A percentile compares a stretch with the other conserved stretches of the same genome.
Conservation (phyloP, 2,329 filamentous ascomycete genomes). For the Botrytis deweyae region DNA sequence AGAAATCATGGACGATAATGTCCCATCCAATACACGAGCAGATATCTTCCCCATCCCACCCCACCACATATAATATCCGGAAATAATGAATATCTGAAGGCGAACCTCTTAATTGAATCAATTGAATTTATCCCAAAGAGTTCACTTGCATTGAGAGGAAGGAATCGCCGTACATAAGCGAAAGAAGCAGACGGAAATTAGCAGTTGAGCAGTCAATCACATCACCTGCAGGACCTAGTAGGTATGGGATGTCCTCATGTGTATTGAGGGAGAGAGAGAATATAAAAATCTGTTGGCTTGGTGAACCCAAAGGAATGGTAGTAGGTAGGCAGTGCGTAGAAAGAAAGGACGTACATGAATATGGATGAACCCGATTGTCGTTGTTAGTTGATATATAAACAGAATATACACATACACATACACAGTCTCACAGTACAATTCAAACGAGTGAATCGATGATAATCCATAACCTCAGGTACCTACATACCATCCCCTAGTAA, state of each 20-base stretch:
- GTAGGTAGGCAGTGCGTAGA: too few species aligned
- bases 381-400: too few species aligned
- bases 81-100: neutral
- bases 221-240: neutral
- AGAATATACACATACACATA: too few species aligned
- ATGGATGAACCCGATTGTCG: neutral
- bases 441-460: neutral
- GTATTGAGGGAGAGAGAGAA: neutral
- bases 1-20: neutral
- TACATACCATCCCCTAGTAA: neutral
- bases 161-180: conserved; percentile 5
- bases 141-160: neutral
- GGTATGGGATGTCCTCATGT: neutral
- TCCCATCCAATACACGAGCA: neutral
- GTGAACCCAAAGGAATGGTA: neutral
- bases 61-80: neutral
- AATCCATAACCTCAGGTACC: neutral
- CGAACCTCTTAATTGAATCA: neutral
- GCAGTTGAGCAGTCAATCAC: neutral
- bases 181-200: neutral
- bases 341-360: neutral
- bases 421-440: too few species aligned
- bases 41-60: neutral
- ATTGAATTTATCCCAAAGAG: conserved; percentile 6
- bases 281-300: neutral